Conservation (phyloP, 2,329 filamentous ascomycete species). For the Gremmenia infestans region DNA sequence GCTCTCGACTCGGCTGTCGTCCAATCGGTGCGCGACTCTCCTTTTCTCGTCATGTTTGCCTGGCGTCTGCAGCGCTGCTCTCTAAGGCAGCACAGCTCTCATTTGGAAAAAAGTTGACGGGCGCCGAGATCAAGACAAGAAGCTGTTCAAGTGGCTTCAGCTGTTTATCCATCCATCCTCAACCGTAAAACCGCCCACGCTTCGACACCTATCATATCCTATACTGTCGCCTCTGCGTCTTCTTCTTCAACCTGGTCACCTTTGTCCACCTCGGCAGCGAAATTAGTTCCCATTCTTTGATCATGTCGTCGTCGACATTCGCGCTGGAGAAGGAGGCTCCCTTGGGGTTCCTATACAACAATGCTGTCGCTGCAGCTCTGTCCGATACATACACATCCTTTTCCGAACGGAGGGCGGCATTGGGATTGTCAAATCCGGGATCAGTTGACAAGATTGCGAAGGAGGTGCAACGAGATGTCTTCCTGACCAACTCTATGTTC, state of each 20-base stretch:
- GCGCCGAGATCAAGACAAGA: background rate
- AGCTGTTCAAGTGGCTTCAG: constrained; percentile 1
- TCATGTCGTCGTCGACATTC: constrained; percentile 23
- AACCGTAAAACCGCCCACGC: no score
- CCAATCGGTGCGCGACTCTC: background rate
- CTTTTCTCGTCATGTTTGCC: constrained; percentile 2
- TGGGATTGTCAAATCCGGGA: constrained; percentile 88
- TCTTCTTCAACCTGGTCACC: constrained; percentile 1
- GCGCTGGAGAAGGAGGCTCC: constrained; percentile 40
- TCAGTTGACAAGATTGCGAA: constrained; percentile 83
- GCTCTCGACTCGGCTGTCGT: background rate
- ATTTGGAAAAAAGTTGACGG: constrained; percentile 14
- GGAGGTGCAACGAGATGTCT: constrained; percentile 94
- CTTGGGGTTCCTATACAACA: constrained; percentile 65
- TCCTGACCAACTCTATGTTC: constrained; percentile 96
- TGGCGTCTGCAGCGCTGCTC: background rate
- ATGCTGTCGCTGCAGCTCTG: constrained; percentile 64
- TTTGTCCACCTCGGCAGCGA: constrained; percentile 1
- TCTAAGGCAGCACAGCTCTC: constrained; percentile 3
- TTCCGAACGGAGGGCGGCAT: constrained; percentile 76
- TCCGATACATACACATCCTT: constrained; percentile 78
- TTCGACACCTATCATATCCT: no score
- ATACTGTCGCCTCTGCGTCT: background rate
- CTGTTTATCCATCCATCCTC: no score
- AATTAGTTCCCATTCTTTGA: background rate